Conservation (phyloP, 805 yeast genomes). For the Yamadazyma tumulicola region DNA sequence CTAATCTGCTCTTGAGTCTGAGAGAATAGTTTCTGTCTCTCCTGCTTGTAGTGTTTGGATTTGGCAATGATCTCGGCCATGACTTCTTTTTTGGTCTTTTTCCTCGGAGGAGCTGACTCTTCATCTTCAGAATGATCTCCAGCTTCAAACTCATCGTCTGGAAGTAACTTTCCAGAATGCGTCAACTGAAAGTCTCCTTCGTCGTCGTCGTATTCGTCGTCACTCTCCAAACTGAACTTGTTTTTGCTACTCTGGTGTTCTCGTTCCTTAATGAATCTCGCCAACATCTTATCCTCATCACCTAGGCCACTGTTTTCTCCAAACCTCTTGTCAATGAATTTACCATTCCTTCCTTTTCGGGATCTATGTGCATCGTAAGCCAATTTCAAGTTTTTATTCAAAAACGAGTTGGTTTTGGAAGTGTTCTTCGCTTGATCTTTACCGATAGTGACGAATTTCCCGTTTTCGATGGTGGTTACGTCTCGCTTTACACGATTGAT, state of each 20-base stretch:
- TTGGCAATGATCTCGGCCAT: conserved; percentile 84
- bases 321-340: conserved; percentile 79
- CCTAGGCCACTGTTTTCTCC: conserved; percentile 81
- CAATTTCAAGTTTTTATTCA: conserved; percentile 41
- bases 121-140: conserved; percentile 38
- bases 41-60: conserved; percentile 72
- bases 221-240: conserved; percentile 53
- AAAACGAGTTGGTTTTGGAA: conserved; percentile 25
- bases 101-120: conserved; percentile 42
- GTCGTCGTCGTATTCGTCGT: conserved; percentile 50
- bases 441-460: conserved; percentile 43
- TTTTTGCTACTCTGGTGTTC: conserved; percentile 58
- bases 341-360: conserved; percentile 72
- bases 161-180: conserved; percentile 70
- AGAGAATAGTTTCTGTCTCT: conserved; percentile 65
- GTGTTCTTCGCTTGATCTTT: conserved; percentile 20
- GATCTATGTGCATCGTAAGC: conserved; percentile 65
- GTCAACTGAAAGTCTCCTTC: conserved; percentile 55
- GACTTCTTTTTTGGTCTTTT: conserved; percentile 78
- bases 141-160: conserved; percentile 45
- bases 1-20: conserved; percentile 56
- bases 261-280: conserved; percentile 86
- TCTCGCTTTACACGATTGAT: conserved; percentile 63
- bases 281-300: conserved; percentile 93
- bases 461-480: conserved; percentile 36